A percentile compares a stretch with the other conserved stretches of the same genome.
These are phyloP conservation scores for Hsuehochloa calcarea DNA, from an alignment of 176 grass and related monocot genomes.

Conservation along the genomic window DNA sequence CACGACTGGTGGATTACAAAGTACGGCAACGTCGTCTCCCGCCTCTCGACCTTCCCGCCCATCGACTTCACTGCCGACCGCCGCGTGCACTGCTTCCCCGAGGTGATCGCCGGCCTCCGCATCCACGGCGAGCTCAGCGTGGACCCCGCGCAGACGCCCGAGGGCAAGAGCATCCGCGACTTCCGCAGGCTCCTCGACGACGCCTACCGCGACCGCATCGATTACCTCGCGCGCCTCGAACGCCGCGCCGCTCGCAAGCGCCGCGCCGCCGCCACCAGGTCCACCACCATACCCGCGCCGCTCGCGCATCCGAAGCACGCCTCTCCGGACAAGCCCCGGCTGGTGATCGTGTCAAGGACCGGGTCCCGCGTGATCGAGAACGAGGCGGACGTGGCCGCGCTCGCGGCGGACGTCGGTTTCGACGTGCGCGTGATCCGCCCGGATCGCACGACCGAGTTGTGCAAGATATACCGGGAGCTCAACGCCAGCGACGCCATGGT, in stretches of 20 bases:
- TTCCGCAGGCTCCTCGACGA: constrained; percentile 71
- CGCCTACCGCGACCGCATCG: constrained; percentile 55
- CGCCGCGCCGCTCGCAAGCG: constrained; percentile 23
- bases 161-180: constrained; percentile 51
- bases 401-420: constrained; percentile 54
- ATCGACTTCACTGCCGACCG: constrained; percentile 60
- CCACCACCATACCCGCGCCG: background rate
- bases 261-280: background rate
- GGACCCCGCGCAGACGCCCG: constrained; percentile 39
- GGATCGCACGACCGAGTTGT: constrained; percentile 56
- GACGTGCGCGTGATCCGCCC: constrained; percentile 62
- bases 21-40: constrained; percentile 66
- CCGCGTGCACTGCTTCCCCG: constrained; percentile 84
- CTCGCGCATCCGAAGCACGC: background rate
- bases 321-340: constrained; percentile 3
- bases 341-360: constrained; percentile 57
- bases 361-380: constrained; percentile 83
- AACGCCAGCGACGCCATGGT: constrained; percentile 93
- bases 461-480: constrained; percentile 66
- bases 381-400: constrained; percentile 37
- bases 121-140: constrained; percentile 84
- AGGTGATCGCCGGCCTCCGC: constrained; percentile 70
- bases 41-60: constrained; percentile 59
- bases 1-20: constrained; percentile 90
- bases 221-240: constrained; percentile 42